Conservation (phyloP, 192 early-diverging fungal genomes). For the Coemansia sp. region DNA sequence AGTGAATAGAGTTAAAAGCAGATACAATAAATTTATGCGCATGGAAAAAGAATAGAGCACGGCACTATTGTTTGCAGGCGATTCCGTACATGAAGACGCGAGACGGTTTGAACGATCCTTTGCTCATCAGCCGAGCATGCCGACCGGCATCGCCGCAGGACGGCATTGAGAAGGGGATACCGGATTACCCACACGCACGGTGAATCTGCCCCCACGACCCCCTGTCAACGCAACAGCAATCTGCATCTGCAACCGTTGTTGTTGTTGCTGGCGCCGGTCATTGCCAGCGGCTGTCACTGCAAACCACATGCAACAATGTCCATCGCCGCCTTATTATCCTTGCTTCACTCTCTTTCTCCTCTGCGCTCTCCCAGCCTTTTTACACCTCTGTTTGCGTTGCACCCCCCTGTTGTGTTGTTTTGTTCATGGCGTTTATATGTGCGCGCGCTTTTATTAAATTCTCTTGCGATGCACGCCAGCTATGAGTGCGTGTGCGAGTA, state of each 20-base stretch:
- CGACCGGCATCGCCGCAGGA: neutral
- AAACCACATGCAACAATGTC: constrained; percentile 38
- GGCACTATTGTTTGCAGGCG: constrained; percentile 6
- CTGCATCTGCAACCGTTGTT: constrained; percentile 14
- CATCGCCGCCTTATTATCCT: constrained; percentile 38
- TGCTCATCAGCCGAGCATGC: constrained; percentile 6
- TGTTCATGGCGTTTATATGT: constrained; percentile 13
- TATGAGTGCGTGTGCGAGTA: constrained; percentile 7
- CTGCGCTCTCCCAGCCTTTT: constrained; percentile 7
- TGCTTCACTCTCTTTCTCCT: constrained; percentile 10
- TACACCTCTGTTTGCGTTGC: neutral
- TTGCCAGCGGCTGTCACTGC: constrained; percentile 25
- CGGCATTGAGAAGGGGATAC: constrained; percentile 6
- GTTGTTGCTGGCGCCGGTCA: constrained; percentile 18
- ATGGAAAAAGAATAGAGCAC: constrained; percentile 3
- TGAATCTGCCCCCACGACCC: constrained; percentile 9
- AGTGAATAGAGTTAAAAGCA: constrained; percentile 11
- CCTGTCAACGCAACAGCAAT: constrained; percentile 17
- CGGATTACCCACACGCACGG: constrained; percentile 3
- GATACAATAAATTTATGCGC: constrained; percentile 34
- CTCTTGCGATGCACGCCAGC: constrained; percentile 10
- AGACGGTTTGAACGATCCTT: constrained; percentile 6
- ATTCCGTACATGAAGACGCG: constrained; percentile 3
- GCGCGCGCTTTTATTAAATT: constrained; percentile 29
- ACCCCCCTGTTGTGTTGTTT: constrained; percentile 5